A percentile compares a stretch with the other conserved stretches of the same genome.
Evolutionary conservation across 73 alveolate genomes (phyloP).

Genomic region (Blepharisma stoltei): DNA sequence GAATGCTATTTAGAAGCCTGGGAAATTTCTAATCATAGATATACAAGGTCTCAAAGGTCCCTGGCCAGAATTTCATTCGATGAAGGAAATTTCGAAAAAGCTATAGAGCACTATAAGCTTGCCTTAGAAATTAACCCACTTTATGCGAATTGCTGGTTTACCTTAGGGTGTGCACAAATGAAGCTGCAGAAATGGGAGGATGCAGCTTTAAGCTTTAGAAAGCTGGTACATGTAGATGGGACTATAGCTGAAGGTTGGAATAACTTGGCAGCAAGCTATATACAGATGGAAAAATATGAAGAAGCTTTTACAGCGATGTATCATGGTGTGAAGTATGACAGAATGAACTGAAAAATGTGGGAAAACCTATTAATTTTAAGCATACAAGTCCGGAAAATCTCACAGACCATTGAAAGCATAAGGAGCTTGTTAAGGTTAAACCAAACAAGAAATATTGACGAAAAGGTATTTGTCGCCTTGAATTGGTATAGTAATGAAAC

Average conservation of each 20-base stretch:
- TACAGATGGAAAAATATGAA: constrained; percentile 71
- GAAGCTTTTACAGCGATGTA: constrained; percentile 92
- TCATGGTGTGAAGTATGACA: constrained; percentile 83
- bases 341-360: constrained; percentile 91
- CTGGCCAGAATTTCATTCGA: constrained; percentile 71
- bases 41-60: constrained; percentile 92
- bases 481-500: not conserved
- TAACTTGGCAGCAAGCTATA: constrained; percentile 87
- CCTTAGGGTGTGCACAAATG: constrained; percentile 94
- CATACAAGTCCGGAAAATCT: constrained; percentile 70
- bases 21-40: constrained; percentile 83
- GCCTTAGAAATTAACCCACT: constrained; percentile 91
- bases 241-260: constrained; percentile 95
- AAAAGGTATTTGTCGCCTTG: constrained; percentile 17
- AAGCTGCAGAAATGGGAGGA: constrained; percentile 68
- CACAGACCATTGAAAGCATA: constrained; percentile 43
- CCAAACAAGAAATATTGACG: constrained; percentile 38
- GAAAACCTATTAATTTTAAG: constrained; percentile 82
- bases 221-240: constrained; percentile 81
- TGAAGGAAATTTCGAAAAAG: constrained; percentile 54
- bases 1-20: constrained; percentile 85
- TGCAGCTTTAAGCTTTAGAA: constrained; percentile 80
- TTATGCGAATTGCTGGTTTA: constrained; percentile 94
- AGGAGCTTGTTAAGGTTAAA: constrained; percentile 31
- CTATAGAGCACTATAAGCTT: constrained; percentile 82